Percentiles rank a stretch among this genome's conserved stretches.
Conservation (phyloP, 257 asterid species). For the Pogostemon cablin region DNA sequence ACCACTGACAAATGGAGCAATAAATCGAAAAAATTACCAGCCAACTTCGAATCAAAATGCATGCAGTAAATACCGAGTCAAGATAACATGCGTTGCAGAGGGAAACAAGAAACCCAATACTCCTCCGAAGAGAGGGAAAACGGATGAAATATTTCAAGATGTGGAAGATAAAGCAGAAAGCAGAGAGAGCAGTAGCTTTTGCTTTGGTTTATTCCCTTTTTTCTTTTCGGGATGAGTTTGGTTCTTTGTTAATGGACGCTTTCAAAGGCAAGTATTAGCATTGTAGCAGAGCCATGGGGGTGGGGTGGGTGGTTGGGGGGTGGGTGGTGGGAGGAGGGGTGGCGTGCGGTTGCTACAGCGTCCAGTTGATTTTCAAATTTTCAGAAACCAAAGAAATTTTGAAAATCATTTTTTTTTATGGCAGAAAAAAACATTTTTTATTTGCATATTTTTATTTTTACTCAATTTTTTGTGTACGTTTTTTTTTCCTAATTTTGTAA, state of each 20-base stretch:
- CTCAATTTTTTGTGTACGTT: background rate
- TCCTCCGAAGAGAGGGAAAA: constrained; percentile 7
- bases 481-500: background rate
- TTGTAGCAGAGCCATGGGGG: background rate
- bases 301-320: constrained; percentile 8
- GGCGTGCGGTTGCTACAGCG: constrained; percentile 13
- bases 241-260: constrained; percentile 42
- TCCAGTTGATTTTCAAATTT: constrained; percentile 36
- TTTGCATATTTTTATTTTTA: background rate
- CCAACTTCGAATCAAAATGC: constrained; percentile 37
- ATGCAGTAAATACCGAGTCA: constrained; percentile 24
- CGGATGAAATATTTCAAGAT: constrained; percentile 32
- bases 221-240: constrained; percentile 32
- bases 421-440: background rate
- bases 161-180: constrained; percentile 39
- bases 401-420: constrained; percentile 25
- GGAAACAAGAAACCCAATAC: constrained; percentile 21
- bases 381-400: constrained; percentile 29
- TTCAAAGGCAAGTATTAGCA: constrained; percentile 24
- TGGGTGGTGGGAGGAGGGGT: background rate
- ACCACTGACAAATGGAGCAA: constrained; percentile 17
- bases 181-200: constrained; percentile 55
- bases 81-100: constrained; percentile 30
- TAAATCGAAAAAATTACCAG: constrained; percentile 17
- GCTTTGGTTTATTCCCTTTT: constrained; percentile 39